phyloP scores from a whole-genome alignment of 2,329 filamentous ascomycete genomes.

The Penicillium verrucosum region DNA sequence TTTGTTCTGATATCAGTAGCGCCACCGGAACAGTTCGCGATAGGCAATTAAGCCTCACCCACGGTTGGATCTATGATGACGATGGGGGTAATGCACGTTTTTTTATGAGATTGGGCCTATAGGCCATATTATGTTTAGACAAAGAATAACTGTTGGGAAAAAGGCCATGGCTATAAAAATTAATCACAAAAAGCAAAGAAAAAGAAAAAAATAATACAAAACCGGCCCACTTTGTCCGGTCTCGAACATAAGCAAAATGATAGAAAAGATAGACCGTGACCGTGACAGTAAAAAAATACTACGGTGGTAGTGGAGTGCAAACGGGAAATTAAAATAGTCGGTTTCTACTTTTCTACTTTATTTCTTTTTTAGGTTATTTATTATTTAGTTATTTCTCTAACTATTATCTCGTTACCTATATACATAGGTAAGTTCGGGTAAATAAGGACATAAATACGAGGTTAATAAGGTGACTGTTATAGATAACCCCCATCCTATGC shows the following conservation, averaged over 20 bases:
- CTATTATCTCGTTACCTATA: no score
- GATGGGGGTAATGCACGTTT: background rate
- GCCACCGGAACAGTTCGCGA: constrained; percentile 15
- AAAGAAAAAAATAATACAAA: constrained; percentile 1
- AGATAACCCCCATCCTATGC: no score
- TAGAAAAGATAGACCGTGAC: constrained; percentile 1
- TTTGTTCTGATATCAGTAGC: constrained; percentile 10
- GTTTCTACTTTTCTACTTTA: background rate
- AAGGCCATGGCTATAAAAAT: background rate
- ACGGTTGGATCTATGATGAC: background rate
- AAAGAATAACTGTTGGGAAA: background rate
- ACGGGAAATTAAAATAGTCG: background rate
- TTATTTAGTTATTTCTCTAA: no score
- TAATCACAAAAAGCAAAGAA: constrained; percentile 6
- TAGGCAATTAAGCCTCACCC: constrained; percentile 4
- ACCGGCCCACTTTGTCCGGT: constrained; percentile 10
- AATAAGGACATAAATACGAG: no score
- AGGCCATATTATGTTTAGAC: background rate
- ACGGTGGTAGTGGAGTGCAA: constrained; percentile 2
- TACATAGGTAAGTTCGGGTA: no score
- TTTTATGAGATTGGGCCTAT: background rate
- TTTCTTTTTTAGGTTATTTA: background rate
- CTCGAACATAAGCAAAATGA: constrained; percentile 14
- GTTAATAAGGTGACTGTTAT: no score
- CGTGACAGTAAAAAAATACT: constrained; percentile 5